Evolutionary conservation across 495 filamentous ascomycete species (phyloP), one percentile per base, ranked within the genome.

Genomic region (Hypoxylon rickii): DNA sequence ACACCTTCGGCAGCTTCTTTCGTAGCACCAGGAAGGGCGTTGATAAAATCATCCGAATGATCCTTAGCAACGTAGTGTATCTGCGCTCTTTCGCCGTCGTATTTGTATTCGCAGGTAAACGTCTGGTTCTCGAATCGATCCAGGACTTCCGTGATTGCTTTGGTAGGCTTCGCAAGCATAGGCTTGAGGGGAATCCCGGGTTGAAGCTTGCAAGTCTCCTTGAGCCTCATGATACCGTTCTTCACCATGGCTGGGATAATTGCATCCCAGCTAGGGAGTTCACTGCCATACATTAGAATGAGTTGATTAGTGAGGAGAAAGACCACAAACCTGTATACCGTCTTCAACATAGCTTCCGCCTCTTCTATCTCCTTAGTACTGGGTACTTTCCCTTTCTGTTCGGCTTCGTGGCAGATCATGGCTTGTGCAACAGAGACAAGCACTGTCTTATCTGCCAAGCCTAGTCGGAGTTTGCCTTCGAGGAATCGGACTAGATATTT

Each of bases 41-140:
- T 67, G 33, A 73, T 74, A 44, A 74, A 71, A 33, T 90, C 79
- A 11, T 87, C 73, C 2, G 79, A 75, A 7, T 88, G 80, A 50
- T 93, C 87, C 36, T 96, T 89, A 2, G 94, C 86, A 31, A 98
- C 91, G 55, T 92, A 98, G 68, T 98, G 94, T 38, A 98, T 97
- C 71, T 98, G 94, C 12, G 95, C 93, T 65, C 94, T 78, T 70
- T 98, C 94, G 20, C 94, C 94, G 62, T 98, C 94, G 63, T 98
- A 98, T 66, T 98, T 98, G 76, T 96, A 98, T 66, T 98, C 94
- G 74, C 95, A 98, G 12, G 94, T 97, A 60, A 97, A 98, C 4
- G 88, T 87, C 68, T 95, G 92, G 29, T 88, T 85, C 73, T 97
- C 94, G 62, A 98, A 98, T 12, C 95, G 89, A 72, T 98, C 94